These are phyloP conservation scores for Berkeleyomyces basicola DNA, from an alignment of 2,329 filamentous ascomycete genomes.

Conservation along the genomic window DNA sequence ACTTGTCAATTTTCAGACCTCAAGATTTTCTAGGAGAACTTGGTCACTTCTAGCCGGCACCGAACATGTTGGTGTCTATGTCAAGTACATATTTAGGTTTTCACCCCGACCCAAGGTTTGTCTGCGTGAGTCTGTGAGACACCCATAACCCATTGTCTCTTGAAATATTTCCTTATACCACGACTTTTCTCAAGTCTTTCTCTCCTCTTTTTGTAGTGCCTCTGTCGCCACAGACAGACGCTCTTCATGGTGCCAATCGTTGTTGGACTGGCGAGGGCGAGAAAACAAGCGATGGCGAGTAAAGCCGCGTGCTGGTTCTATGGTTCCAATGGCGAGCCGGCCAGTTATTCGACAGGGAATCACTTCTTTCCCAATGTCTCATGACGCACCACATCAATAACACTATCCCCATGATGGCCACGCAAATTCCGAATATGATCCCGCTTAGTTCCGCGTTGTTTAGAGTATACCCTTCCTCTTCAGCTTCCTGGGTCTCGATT, in stretches of 20 bases:
- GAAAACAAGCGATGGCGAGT: not conserved
- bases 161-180: not conserved
- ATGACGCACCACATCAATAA: not conserved
- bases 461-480: not conserved
- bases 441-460: slow-evolving; percentile 7
- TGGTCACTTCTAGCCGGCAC: no score
- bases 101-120: no score
- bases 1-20: no score
- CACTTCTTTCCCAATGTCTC: slow-evolving; percentile 8
- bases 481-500: not conserved
- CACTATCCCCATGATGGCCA: slow-evolving; percentile 1
- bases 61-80: no score
- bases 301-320: not conserved
- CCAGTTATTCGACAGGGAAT: not conserved
- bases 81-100: no score
- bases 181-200: not conserved
- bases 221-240: not conserved
- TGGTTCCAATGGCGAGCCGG: not conserved
- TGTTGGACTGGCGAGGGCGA: not conserved
- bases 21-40: no score
- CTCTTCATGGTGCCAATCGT: not conserved
- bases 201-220: not conserved
- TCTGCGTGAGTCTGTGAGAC: no score
- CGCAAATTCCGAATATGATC: slow-evolving; percentile 8
- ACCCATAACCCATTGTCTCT: no score